Evolutionary conservation across 495 filamentous ascomycete species (phyloP), one percentile per base, ranked within the genome.

Genomic region (Hypoxylon perforatum): DNA sequence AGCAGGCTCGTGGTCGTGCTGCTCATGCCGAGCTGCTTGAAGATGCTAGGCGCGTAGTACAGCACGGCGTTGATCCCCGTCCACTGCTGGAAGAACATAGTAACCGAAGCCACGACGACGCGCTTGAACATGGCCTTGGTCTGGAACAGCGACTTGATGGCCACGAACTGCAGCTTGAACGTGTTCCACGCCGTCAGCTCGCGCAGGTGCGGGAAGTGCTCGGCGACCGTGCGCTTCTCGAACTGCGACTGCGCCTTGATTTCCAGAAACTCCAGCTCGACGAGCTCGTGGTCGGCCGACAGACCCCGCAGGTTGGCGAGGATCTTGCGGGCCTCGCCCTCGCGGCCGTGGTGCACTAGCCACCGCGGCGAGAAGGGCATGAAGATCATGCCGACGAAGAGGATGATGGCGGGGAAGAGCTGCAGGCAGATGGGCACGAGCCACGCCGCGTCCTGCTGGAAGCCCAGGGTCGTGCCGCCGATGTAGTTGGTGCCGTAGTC

Each of bases 311-410:
- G 85, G 46, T 57, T 82, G 1, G 91, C 85, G 10, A 95, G 82
- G 0, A 91, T 86, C n/a, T 74, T 77, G 25, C 87, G 84, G 0
- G 90, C 90, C 60, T 94, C 90, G 0, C 83, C 83, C 70, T 92
- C 89, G 22, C 90, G 89, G 39, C 84, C 80, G 65, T 92, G 89
- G 75, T 93, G 89, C 17, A 91, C 73, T 0, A 94, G 79, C 91
- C 91, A 93, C 62, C 91, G 85, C 0, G 92, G 92, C 1, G 91
- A 92, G 75, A 92, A 92, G 1, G 91, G 92, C 86, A 95, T 84
- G 74, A 92, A 92, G 21, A 90, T 61, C 80, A 93, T 93, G n/a
- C 91, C 91, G 19, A 82, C 69, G 6, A 88, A 85, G 2, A 92
- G 78, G 17, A 89, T 73, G 0, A 86, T 54, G 0, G 88, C 87